phyloP scores from a whole-genome alignment of 192 early-diverging fungal genomes.

The Oehlia diaphana region DNA sequence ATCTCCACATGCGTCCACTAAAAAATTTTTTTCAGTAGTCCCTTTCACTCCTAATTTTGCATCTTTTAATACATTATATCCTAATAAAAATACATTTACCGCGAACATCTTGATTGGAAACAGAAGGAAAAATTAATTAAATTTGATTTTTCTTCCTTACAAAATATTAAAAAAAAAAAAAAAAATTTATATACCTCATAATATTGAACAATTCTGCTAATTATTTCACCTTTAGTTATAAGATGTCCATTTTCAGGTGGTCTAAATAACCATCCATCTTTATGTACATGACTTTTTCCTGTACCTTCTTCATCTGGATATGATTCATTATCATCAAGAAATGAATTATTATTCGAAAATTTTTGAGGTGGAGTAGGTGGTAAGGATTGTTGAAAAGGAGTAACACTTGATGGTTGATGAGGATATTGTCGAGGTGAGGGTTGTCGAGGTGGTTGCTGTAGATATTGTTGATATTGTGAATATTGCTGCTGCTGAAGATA shows the following conservation, averaged over 20 bases:
- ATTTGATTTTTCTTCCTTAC: too few relatives aligned
- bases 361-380: background rate
- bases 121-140: background rate
- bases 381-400: background rate
- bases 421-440: background rate
- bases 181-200: constrained; percentile 21
- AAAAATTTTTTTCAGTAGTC: background rate
- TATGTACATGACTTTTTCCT: background rate
- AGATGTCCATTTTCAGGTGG: constrained; percentile 27
- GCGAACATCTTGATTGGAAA: constrained; percentile 14
- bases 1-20: constrained; percentile 22
- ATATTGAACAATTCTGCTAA: constrained; percentile 24
- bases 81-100: constrained; percentile 22
- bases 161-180: too few relatives aligned
- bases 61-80: constrained; percentile 21
- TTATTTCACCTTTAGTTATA: constrained; percentile 22
- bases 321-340: background rate
- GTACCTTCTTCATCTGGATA: too few relatives aligned
- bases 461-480: constrained; percentile 5
- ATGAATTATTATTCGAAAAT: background rate
- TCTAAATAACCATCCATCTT: constrained; percentile 25
- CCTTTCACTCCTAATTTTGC: background rate
- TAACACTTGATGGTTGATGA: background rate
- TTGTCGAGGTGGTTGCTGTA: background rate
- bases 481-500: background rate